phyloP scores from a whole-genome alignment of 1,139 yeast species.

The Yamadazyma mexicana region DNA sequence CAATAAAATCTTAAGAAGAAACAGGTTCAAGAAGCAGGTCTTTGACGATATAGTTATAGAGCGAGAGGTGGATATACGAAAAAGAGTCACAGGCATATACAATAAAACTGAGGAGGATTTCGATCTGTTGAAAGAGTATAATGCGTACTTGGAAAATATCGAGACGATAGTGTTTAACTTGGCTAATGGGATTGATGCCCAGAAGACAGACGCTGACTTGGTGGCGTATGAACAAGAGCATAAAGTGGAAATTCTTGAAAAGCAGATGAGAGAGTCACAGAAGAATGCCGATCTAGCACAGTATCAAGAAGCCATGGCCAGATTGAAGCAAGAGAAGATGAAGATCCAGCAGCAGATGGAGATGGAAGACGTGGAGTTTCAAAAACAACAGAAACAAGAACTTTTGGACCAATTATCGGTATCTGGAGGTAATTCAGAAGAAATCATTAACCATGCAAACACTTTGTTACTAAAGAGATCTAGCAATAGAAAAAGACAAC shows the following conservation, averaged over 20 bases:
- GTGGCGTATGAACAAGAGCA: slow-evolving; percentile 74
- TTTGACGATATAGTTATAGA: slow-evolving; percentile 91
- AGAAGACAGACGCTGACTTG: slow-evolving; percentile 68
- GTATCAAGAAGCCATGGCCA: slow-evolving; percentile 57
- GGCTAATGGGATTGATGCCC: slow-evolving; percentile 67
- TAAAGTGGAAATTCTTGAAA: slow-evolving; percentile 69
- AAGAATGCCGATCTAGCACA: slow-evolving; percentile 64
- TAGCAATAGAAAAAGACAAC: slow-evolving; percentile 62
- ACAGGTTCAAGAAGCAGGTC: slow-evolving; percentile 85
- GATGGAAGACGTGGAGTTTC: slow-evolving; percentile 59
- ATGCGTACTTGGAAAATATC: slow-evolving; percentile 77
- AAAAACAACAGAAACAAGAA: slow-evolving; percentile 64
- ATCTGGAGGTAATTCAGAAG: slow-evolving; percentile 53
- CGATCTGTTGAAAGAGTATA: slow-evolving; percentile 54
- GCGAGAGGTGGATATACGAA: slow-evolving; percentile 87
- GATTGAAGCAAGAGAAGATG: slow-evolving; percentile 59
- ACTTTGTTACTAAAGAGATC: slow-evolving; percentile 56
- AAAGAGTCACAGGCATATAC: slow-evolving; percentile 72
- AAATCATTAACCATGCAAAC: slow-evolving; percentile 43
- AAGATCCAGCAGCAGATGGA: slow-evolving; percentile 68
- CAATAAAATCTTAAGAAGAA: slow-evolving; percentile 81
- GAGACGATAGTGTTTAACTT: slow-evolving; percentile 81
- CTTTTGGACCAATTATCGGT: slow-evolving; percentile 68
- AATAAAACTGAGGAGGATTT: slow-evolving; percentile 84
- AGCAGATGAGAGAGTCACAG: slow-evolving; percentile 62